phyloP scores from a whole-genome alignment of 2,329 filamentous ascomycete species.

The Aureobasidium sp. region DNA sequence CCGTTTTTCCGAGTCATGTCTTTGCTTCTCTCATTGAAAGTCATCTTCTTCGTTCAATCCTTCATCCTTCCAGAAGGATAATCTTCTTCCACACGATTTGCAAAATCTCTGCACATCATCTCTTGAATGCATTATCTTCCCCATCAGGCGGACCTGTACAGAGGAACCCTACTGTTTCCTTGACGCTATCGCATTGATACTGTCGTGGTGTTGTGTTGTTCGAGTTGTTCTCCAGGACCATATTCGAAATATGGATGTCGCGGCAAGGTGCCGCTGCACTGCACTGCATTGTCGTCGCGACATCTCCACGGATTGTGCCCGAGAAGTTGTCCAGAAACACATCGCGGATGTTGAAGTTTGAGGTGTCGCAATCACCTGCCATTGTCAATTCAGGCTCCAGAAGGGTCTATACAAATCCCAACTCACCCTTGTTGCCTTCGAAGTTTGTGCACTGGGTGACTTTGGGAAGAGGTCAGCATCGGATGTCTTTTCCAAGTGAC shows the following conservation, averaged over 20 bases:
- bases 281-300: constrained; percentile 24
- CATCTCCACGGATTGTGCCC: constrained; percentile 22
- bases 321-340: constrained; percentile 22
- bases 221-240: constrained; percentile 13
- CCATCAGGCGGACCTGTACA: constrained; percentile 18
- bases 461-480: background rate
- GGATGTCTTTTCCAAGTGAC: too few species aligned
- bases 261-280: constrained; percentile 22
- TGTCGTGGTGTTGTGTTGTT: constrained; percentile 18
- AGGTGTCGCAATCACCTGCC: constrained; percentile 21
- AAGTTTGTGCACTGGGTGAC: constrained; percentile 26
- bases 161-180: constrained; percentile 17
- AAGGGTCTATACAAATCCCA: too few species aligned
- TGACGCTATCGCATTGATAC: constrained; percentile 23
- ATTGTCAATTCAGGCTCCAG: background rate
- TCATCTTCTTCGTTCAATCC: background rate
- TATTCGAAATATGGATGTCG: constrained; percentile 20
- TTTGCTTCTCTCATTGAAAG: background rate
- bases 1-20: background rate
- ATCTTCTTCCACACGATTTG: background rate
- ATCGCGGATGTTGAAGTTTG: constrained; percentile 32
- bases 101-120: background rate
- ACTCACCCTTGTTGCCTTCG: constrained; percentile 5
- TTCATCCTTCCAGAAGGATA: background rate
- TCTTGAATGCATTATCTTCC: constrained; percentile 6